Evolutionary conservation across 75 land plant species (phyloP), one percentile per base, ranked within the genome.

Genomic region (Azolla pinnata): DNA sequence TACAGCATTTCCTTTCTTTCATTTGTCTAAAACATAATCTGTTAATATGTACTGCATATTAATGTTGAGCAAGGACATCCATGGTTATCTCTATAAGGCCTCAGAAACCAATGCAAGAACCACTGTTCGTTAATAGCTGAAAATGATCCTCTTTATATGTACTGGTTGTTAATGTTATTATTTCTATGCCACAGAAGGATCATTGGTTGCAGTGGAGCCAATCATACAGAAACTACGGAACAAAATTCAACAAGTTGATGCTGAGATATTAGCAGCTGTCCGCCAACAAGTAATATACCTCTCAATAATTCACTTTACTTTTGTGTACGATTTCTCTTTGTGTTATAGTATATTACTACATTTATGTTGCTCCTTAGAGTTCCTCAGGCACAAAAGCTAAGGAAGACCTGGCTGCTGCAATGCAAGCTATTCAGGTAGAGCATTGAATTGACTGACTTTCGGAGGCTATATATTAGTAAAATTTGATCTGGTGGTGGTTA

Each of bases 381-480:
- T 80, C 82, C 54, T 93, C 98, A 58, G 98, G 98, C 29, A 85
- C 80, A 42, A 88, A 88, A 75, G 98, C 98, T 10, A 93, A 86
- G 71, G 90, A 93, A 65, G 98, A 93, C 67, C 90, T 93, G 66
- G 98, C 98, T 56, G 90, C 89, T 61, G 96, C 98, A 44, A 93
- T 88, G 23, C 75, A 57, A 51, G 98, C 98, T 74, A 92, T 93
- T 57, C 75, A 93, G 84, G 97, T 91, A 31, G 30, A 51, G 31
- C 44, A 32, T 16, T 34, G 17, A 26, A 25, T 8, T 38, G 1
- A 10, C 32, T 64, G 64, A 31, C 28, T 33, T 25, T 25, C 8
- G 24, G 29, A 29, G 29, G 31, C 18, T 29, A 35, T 9, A 5
- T 3, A 33, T 33, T 31, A 17, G 19, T 1, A 40, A 18, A 44